Evolutionary conservation across 345 rosid species (phyloP).

Genomic region (Salix purpurea): DNA sequence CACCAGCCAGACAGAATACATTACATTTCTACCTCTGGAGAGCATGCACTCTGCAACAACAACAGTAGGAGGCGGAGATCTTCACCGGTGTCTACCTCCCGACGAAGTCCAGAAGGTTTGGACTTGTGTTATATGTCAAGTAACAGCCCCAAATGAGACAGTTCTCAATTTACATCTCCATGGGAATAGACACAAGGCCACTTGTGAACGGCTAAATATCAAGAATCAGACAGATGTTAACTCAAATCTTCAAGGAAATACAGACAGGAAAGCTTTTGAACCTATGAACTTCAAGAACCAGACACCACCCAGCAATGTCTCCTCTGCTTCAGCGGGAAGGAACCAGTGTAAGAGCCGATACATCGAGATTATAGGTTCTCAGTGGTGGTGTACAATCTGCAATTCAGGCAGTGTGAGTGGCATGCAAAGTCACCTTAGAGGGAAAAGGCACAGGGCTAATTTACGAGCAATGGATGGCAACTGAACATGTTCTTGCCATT

Average conservation of each 20-base stretch:
- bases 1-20: neutral
- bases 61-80: neutral
- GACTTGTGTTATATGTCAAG: constrained; percentile 28
- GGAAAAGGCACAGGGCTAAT: constrained; percentile 7
- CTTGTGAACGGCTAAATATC: constrained; percentile 9
- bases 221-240: constrained; percentile 4
- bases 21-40: neutral
- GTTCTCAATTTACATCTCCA: constrained; percentile 12
- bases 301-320: neutral
- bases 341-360: neutral
- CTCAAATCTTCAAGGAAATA: neutral
- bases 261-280: neutral
- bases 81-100: neutral
- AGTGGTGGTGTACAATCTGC: neutral
- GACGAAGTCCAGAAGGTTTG: constrained; percentile 21
- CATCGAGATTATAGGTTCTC: too few species aligned
- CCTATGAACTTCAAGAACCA: neutral
- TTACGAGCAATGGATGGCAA: neutral
- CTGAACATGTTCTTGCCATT: neutral
- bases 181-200: constrained; percentile 23
- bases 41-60: neutral
- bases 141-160: constrained; percentile 10
- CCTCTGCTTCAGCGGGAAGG: neutral
- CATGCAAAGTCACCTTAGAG: constrained; percentile 5
- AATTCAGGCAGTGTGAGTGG: neutral